Evolutionary conservation across 306 rosid species (phyloP).

Genomic region (Begonia fuchsioides): DNA sequence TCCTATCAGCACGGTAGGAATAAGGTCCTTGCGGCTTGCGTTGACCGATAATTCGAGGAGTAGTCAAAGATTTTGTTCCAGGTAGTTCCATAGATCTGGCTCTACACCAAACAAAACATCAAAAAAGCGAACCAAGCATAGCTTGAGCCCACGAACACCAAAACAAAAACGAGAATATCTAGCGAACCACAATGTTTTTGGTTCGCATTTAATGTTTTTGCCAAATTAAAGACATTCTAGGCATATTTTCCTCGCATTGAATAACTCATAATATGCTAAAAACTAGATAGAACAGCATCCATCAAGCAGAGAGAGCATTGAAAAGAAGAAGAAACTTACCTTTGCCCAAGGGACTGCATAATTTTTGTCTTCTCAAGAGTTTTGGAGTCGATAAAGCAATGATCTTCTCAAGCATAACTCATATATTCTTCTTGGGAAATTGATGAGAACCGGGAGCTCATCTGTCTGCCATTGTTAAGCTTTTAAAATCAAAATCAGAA

Average conservation of each 20-base stretch:
- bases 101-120: conserved; percentile 11
- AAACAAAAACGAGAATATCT: too few species aligned
- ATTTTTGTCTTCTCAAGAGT: conserved; percentile 3
- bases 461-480: too few species aligned
- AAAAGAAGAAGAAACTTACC: conserved; percentile 31
- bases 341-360: conserved; percentile 73
- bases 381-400: neutral
- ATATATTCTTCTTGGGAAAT: too few species aligned
- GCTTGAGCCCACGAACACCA: too few species aligned
- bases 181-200: too few species aligned
- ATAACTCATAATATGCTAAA: too few species aligned
- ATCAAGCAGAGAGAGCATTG: too few species aligned
- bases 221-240: too few species aligned
- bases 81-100: conserved; percentile 33
- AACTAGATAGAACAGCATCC: neutral
- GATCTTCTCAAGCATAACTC: conserved; percentile 2
- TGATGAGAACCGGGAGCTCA: too few species aligned
- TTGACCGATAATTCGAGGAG: conserved; percentile 34
- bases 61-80: conserved; percentile 38
- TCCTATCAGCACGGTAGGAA: conserved; percentile 21
- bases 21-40: conserved; percentile 37
- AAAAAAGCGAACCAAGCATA: neutral
- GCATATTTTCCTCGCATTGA: too few species aligned
- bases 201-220: too few species aligned
- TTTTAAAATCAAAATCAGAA: too few species aligned